A percentile compares a stretch with the other conserved stretches of the same genome.
These are phyloP conservation scores for Fusarium lateritium DNA, from an alignment of 2,329 filamentous ascomycete species.

Conservation along the genomic window DNA sequence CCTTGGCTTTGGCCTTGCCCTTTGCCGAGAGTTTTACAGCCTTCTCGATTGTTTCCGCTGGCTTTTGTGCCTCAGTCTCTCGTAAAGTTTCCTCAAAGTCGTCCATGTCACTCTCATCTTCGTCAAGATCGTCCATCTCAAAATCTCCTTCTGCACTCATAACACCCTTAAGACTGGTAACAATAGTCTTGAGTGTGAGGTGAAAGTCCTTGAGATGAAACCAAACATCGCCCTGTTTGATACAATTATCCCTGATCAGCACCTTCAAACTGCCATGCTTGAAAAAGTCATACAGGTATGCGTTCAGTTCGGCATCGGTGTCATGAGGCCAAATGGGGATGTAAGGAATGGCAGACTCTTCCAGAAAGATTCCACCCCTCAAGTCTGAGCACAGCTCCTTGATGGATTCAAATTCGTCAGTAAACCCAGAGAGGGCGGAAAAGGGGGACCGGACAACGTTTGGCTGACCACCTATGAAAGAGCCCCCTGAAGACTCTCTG, in stretches of 20 bases:
- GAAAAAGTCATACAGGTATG: slow-evolving; percentile 83
- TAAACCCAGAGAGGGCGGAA: slow-evolving; percentile 77
- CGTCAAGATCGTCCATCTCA: slow-evolving; percentile 51
- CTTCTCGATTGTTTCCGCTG: neutral
- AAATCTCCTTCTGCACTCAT: slow-evolving; percentile 57
- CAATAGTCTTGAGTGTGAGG: slow-evolving; percentile 77
- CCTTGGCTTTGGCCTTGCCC: slow-evolving; percentile 38
- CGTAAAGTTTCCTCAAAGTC: slow-evolving; percentile 36
- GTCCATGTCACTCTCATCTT: slow-evolving; percentile 50
- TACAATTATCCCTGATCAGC: slow-evolving; percentile 74
- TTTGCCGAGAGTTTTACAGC: slow-evolving; percentile 4
- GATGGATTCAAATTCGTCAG: slow-evolving; percentile 75
- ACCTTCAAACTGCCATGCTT: slow-evolving; percentile 76
- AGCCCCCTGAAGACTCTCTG: neutral
- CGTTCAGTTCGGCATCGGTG: slow-evolving; percentile 67
- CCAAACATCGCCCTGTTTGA: slow-evolving; percentile 79
- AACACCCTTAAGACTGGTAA: slow-evolving; percentile 73
- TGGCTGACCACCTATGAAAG: slow-evolving; percentile 40
- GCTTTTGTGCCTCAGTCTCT: neutral
- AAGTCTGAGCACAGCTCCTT: slow-evolving; percentile 76
- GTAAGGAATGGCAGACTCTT: slow-evolving; percentile 80
- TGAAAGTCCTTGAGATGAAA: slow-evolving; percentile 75
- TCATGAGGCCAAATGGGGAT: slow-evolving; percentile 73
- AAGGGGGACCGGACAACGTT: slow-evolving; percentile 75
- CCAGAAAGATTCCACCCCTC: slow-evolving; percentile 79